Conservation (phyloP, 2,329 filamentous ascomycete genomes). For the Xylaria sp. region DNA sequence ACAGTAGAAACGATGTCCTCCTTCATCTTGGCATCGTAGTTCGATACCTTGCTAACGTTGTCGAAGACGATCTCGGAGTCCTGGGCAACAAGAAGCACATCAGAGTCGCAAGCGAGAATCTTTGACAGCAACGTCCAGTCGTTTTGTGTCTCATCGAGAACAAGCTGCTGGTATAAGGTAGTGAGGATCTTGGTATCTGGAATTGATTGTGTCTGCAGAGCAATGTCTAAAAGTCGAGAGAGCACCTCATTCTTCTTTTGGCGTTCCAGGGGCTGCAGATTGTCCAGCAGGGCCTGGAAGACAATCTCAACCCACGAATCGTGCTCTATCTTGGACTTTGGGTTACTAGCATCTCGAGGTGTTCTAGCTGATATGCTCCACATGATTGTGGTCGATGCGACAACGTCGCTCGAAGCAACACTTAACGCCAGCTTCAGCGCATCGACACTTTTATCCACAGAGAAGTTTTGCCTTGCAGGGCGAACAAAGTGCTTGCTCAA, state of each 20-base stretch:
- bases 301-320: conserved; percentile 27
- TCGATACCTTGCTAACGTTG: conserved; percentile 27
- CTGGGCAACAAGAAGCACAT: conserved; percentile 39
- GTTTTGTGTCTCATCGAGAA: conserved; percentile 23
- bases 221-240: conserved; percentile 33
- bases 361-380: conserved; percentile 32
- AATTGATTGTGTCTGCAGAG: conserved; percentile 32
- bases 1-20: conserved; percentile 32
- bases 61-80: conserved; percentile 31
- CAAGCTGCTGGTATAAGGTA: conserved; percentile 29
- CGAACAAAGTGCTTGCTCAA: conserved; percentile 48
- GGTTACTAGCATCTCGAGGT: conserved; percentile 27
- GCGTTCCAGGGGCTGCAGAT: conserved; percentile 16
- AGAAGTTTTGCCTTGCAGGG: conserved; percentile 45
- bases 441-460: conserved; percentile 39
- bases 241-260: conserved; percentile 26
- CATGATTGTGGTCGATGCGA: conserved; percentile 39
- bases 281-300: conserved; percentile 25
- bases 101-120: conserved; percentile 41
- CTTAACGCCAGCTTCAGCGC: conserved; percentile 39
- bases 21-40: conserved; percentile 19
- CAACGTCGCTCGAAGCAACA: conserved; percentile 33
- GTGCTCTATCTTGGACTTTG: conserved; percentile 30
- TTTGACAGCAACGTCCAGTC: conserved; percentile 40
- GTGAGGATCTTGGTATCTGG: conserved; percentile 33